Percentiles rank a stretch among this genome's conserved stretches.
phyloP scores from a whole-genome alignment of 768 basidiomycete genomes.

The Mycena amicta region DNA sequence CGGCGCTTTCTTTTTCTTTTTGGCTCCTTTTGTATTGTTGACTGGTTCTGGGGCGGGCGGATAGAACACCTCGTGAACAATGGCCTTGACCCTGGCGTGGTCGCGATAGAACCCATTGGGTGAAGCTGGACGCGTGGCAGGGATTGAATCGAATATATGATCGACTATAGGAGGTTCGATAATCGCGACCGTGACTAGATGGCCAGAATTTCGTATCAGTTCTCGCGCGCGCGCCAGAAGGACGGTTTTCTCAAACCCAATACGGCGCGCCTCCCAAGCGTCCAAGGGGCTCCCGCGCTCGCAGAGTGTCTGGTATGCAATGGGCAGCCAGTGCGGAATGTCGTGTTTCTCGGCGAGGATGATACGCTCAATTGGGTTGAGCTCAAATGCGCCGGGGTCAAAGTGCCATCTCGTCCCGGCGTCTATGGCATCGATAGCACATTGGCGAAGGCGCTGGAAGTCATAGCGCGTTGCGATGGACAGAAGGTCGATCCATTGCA shows the following conservation, averaged over 20 bases:
- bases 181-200: too few species aligned
- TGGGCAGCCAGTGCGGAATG: conserved; percentile 17
- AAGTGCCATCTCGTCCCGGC: background rate
- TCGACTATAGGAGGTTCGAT: too few species aligned
- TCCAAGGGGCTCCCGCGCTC: conserved; percentile 3
- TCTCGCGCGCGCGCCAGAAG: conserved; percentile 15
- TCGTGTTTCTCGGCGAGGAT: conserved; percentile 19
- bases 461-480: conserved; percentile 42
- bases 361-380: conserved; percentile 14
- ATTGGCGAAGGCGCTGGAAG: conserved; percentile 37
- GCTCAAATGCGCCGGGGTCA: too few species aligned
- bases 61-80: conserved; percentile 13
- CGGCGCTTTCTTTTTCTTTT: too few species aligned
- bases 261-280: conserved; percentile 8
- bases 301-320: conserved; percentile 13
- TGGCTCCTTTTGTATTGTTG: too few species aligned
- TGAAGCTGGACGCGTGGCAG: background rate
- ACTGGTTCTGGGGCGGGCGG: background rate
- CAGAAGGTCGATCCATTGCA: conserved; percentile 42
- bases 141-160: too few species aligned
- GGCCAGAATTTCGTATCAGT: conserved; percentile 6
- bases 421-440: conserved; percentile 36
- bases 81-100: conserved; percentile 4
- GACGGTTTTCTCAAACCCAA: conserved; percentile 7
- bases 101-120: conserved; percentile 9